Conservation (phyloP, 2,329 filamentous ascomycete species). For the Claviceps maximensis region DNA sequence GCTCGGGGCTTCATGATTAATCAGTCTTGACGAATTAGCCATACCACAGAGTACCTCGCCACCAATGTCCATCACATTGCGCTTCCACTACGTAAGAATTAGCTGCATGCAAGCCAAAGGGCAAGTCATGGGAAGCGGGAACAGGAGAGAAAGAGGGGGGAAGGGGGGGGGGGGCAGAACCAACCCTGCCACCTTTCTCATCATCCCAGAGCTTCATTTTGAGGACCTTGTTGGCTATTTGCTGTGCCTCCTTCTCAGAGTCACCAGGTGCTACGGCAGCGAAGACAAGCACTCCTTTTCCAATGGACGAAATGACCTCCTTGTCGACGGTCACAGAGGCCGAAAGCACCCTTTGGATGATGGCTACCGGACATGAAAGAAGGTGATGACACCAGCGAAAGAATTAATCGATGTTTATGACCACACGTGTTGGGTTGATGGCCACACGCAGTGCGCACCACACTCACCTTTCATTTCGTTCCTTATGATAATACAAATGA, state of each 20-base stretch:
- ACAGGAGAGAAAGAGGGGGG: not conserved
- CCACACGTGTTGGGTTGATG: not conserved
- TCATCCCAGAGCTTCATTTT: constrained; percentile 91
- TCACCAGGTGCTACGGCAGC: constrained; percentile 85
- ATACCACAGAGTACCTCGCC: constrained; percentile 91
- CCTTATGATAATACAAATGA: not conserved
- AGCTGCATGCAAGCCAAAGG: not conserved
- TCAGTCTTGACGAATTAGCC: constrained; percentile 5
- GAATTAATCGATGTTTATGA: not conserved
- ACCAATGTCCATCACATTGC: constrained; percentile 71
- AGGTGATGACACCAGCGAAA: not conserved
- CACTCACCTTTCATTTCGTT: constrained; percentile 8
- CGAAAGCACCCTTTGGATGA: constrained; percentile 86
- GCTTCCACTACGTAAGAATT: constrained; percentile 61
- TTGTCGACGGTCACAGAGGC: constrained; percentile 93
- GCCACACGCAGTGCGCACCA: not conserved
- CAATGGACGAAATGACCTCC: constrained; percentile 79
- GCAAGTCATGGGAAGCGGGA: not conserved
- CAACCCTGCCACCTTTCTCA: constrained; percentile 52
- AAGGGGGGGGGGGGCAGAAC: too few relatives aligned
- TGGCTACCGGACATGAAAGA: constrained; percentile 41
- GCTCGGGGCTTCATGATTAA: not conserved
- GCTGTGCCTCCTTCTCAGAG: constrained; percentile 75
- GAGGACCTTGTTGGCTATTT: constrained; percentile 70
- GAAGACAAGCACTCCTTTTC: constrained; percentile 78